These are phyloP conservation scores for Drechslera avenae DNA, from an alignment of 2,329 filamentous ascomycete species.

Conservation along the genomic window DNA sequence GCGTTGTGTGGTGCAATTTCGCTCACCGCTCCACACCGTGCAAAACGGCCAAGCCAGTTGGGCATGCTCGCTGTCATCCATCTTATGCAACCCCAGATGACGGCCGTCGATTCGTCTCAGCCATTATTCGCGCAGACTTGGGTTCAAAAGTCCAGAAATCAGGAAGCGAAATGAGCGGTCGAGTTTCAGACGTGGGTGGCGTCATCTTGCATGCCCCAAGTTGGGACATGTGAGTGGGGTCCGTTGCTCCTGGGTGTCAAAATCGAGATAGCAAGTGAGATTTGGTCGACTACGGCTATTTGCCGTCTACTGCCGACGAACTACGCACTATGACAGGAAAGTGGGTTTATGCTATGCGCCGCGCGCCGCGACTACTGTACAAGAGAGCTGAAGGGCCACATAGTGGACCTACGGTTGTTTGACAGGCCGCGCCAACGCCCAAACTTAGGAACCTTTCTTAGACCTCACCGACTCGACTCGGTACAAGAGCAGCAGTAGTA, in stretches of 20 bases:
- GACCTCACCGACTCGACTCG: neutral
- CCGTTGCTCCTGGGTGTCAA: neutral
- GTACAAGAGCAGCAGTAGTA: too few relatives aligned
- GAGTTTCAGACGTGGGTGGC: neutral
- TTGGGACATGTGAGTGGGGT: neutral
- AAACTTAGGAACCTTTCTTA: neutral
- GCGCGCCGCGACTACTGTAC: conserved; percentile 6
- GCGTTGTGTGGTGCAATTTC: neutral
- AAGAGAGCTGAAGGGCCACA: conserved; percentile 14
- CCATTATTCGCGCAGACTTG: neutral
- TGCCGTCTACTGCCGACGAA: conserved; percentile 10
- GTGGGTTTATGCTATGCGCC: conserved; percentile 4
- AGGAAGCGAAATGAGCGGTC: conserved; percentile 6
- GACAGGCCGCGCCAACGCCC: conserved; percentile 13
- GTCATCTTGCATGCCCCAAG: neutral
- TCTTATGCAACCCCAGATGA: neutral
- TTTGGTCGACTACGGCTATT: conserved; percentile 3
- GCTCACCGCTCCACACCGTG: neutral
- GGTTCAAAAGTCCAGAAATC: neutral
- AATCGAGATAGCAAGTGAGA: neutral
- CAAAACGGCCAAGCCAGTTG: too few relatives aligned
- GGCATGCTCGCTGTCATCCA: too few relatives aligned
- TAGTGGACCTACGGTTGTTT: conserved; percentile 9
- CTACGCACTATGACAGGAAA: conserved; percentile 6
- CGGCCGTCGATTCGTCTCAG: neutral